Evolutionary conservation across 164 flowering plant species (phyloP).

Genomic region (Magnolia changhungtana): DNA sequence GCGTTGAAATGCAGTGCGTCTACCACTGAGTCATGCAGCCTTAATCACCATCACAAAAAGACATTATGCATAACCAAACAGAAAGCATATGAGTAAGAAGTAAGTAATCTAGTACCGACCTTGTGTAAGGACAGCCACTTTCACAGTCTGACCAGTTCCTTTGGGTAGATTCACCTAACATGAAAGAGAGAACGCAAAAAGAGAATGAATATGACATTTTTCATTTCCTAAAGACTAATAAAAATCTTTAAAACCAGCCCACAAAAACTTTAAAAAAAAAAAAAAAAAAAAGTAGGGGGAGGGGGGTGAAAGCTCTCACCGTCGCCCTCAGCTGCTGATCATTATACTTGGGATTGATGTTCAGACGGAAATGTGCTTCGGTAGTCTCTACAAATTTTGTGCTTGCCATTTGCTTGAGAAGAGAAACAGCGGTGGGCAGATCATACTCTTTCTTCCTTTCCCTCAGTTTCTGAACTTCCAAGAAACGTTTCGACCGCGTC

Average conservation of each 20-base stretch:
- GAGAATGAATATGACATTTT: background rate
- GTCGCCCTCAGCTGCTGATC: conserved; percentile 99
- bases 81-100: too few species aligned
- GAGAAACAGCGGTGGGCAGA: conserved; percentile 61
- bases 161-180: conserved; percentile 88
- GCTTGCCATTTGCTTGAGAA: conserved; percentile 69
- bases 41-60: too few species aligned
- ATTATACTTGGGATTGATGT: conserved; percentile 94
- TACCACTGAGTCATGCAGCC: too few species aligned
- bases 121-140: conserved; percentile 93
- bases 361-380: conserved; percentile 96
- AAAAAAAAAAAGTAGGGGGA: too few species aligned
- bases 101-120: conserved; percentile 34
- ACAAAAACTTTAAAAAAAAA: background rate
- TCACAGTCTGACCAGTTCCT: conserved; percentile 91
- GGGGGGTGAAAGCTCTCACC: conserved; percentile 34
- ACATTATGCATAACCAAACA: too few species aligned
- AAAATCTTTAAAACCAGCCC: background rate
- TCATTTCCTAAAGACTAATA: background rate
- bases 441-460: conserved; percentile 88
- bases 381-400: conserved; percentile 79
- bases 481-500: conserved; percentile 89
- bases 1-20: too few species aligned
- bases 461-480: conserved; percentile 89
- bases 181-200: background rate